Base-by-base conservation (phyloP, 345 rosid species). In the Eucalyptus sp. region DNA sequence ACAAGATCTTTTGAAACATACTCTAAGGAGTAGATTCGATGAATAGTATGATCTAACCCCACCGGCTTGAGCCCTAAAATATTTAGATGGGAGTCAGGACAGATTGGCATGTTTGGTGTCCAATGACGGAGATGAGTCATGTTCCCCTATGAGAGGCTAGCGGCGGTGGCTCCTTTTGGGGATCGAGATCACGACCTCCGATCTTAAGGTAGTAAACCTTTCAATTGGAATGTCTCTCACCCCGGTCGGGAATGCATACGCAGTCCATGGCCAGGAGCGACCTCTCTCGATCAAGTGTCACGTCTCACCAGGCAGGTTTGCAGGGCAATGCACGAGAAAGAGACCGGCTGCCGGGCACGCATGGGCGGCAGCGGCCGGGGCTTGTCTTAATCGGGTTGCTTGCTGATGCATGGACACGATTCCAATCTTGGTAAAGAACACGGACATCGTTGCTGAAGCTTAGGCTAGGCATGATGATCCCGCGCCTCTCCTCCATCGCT, bases 1-100 rank as follows among this genome's bases (percentile, higher is more conserved):
- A 62, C 1, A 4, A 29, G 4, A 62, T 62, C 31, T 62, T 62
- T 13, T 6, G 24, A 29, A 62, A 29, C 16, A 7, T 3, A 13
- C 4, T 15, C 2, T 2, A 2, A 14, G 5, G 20, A n/a, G 0
- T 31, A n/a, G 12, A 66, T 31, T 0, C 12, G 3, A 31, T 8
- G 0, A 1, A 4, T 66, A 66, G 22, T 5, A 66, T 31, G 37
- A 66, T 13, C 1, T 14, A 17, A 31, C 0, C 22, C 17, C 0
- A 18, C 0, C 3, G 24, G 10, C 0, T 52, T 2, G 4, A 7
- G 0, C 10, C 10, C 56, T 18, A 18, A 52, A 52, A 52, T 3
- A 52, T 52, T 52, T 18, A 52, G 56, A 18, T 52, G 56, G 2
- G 56, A 52, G 58, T 20, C 0, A 1, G 25, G 37, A 62, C 31